Evolutionary conservation across 805 yeast genomes (phyloP).

Genomic region (Lachancea dasiensis): DNA sequence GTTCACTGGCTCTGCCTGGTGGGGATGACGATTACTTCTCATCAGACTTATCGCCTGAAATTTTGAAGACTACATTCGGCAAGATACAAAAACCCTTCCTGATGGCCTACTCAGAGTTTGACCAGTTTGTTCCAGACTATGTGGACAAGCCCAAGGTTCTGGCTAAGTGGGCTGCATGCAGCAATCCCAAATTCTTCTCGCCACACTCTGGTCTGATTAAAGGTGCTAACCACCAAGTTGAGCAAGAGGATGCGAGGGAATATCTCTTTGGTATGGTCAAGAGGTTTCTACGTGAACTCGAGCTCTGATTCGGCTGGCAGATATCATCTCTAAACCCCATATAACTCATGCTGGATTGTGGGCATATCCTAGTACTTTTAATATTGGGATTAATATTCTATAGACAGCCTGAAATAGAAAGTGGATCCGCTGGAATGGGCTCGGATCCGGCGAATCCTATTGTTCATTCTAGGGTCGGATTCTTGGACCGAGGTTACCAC

Average conservation of each 20-base stretch:
- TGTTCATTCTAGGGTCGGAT: too few species aligned
- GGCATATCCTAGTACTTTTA: too few species aligned
- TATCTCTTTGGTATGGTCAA: conserved; percentile 25
- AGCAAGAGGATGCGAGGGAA: conserved; percentile 35
- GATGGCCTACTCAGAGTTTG: conserved; percentile 52
- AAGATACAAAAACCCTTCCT: conserved; percentile 40
- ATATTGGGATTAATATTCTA: too few species aligned
- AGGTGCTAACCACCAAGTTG: conserved; percentile 57
- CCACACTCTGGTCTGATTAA: conserved; percentile 44
- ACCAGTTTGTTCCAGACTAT: conserved; percentile 52
- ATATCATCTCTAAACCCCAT: too few species aligned
- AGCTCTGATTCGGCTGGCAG: too few species aligned
- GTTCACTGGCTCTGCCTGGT: conserved; percentile 46
- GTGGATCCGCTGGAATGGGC: too few species aligned
- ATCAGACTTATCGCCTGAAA: conserved; percentile 46
- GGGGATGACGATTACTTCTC: conserved; percentile 84
- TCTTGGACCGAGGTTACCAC: too few species aligned
- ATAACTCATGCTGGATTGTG: too few species aligned
- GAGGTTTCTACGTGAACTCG: conserved; percentile 26
- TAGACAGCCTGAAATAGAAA: too few species aligned
- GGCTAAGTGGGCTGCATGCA: conserved; percentile 42
- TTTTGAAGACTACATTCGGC: conserved; percentile 47
- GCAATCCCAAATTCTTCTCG: conserved; percentile 46
- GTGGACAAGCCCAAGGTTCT: conserved; percentile 46
- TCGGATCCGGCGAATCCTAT: too few species aligned